phyloP scores from a whole-genome alignment of 2,329 filamentous ascomycete species.

The Alternaria sp. region DNA sequence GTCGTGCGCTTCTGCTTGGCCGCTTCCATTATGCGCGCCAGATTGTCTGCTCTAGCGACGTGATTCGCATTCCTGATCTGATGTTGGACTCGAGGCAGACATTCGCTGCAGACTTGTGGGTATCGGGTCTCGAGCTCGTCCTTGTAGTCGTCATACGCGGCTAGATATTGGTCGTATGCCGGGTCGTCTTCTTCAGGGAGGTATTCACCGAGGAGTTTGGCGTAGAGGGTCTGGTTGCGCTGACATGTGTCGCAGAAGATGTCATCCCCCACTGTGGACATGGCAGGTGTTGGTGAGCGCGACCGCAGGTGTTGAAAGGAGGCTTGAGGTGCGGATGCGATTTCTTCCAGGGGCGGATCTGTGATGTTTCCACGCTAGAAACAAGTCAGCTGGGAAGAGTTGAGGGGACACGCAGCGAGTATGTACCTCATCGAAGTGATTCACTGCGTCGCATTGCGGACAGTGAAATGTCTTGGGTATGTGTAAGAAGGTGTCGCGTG shows the following conservation, averaged over 20 bases:
- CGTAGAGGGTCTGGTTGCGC: conserved; percentile 87
- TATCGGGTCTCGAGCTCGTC: conserved; percentile 81
- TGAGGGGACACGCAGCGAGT: conserved; percentile 2
- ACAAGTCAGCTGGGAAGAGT: conserved; percentile 27
- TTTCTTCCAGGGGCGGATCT: conserved; percentile 74
- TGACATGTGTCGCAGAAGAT: conserved; percentile 80
- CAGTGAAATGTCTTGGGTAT: conserved; percentile 40
- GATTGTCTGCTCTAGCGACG: conserved; percentile 82
- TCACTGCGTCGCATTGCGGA: conserved; percentile 81
- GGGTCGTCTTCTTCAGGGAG: conserved; percentile 72
- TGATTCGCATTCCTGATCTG: conserved; percentile 78
- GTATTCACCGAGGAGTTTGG: conserved; percentile 80
- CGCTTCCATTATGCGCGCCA: conserved; percentile 77
- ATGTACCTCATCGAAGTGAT: conserved; percentile 84
- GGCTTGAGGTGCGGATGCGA: conserved; percentile 31
- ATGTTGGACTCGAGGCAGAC: conserved; percentile 76
- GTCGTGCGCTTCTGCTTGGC: conserved; percentile 40
- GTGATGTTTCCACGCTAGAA: conserved; percentile 83
- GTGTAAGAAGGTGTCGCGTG: conserved; percentile 32
- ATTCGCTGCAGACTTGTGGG: conserved; percentile 85
- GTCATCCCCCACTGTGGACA: conserved; percentile 41
- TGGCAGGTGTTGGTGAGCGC: conserved; percentile 39
- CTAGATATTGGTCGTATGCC: conserved; percentile 73
- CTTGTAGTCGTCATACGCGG: conserved; percentile 74
- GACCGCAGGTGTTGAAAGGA: conserved; percentile 35